Percentiles rank a stretch among this genome's conserved stretches.
These are phyloP conservation scores for Mytilinidion resinicola DNA, from an alignment of 495 filamentous ascomycete species.

Conservation along the genomic window DNA sequence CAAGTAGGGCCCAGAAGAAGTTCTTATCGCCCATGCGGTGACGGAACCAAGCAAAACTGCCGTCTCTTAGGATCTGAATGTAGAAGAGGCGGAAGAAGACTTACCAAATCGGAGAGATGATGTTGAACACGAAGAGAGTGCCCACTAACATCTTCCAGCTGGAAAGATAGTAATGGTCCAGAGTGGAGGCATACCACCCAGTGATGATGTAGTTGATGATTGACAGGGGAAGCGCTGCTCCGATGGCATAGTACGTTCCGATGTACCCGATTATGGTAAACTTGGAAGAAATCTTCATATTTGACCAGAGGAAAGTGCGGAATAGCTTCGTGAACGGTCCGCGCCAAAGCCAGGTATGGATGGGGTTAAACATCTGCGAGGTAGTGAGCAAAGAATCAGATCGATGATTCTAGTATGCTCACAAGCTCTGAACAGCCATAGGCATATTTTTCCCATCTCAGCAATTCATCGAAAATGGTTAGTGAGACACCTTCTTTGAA, in stretches of 20 bases:
- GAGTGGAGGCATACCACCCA: conserved; percentile 61
- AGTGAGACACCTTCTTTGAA: conserved; percentile 73
- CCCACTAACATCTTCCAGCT: conserved; percentile 69
- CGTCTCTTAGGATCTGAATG: too few species aligned
- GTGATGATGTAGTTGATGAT: conserved; percentile 32
- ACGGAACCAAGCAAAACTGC: conserved; percentile 54
- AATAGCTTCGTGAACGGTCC: conserved; percentile 12
- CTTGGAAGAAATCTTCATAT: conserved; percentile 9
- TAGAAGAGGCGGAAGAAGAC: too few species aligned
- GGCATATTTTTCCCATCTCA: conserved; percentile 71
- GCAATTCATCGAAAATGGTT: conserved; percentile 68
- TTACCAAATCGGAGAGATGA: conserved; percentile 49
- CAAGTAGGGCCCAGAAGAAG: conserved; percentile 42
- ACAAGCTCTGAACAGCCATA: conserved; percentile 66
- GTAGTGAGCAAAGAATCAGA: background rate
- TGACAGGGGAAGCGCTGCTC: conserved; percentile 26
- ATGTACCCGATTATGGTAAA: conserved; percentile 13
- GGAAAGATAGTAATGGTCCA: conserved; percentile 67
- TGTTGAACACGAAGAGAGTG: conserved; percentile 63
- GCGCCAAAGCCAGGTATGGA: conserved; percentile 24
- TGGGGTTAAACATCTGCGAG: conserved; percentile 52
- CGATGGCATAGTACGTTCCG: conserved; percentile 31
- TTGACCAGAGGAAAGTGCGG: conserved; percentile 4
- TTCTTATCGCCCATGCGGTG: conserved; percentile 53
- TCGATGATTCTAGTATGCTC: background rate